Evolutionary conservation across 106 monocot genomes (phyloP).

Genomic region (Phalaenopsis aphrodite): DNA sequence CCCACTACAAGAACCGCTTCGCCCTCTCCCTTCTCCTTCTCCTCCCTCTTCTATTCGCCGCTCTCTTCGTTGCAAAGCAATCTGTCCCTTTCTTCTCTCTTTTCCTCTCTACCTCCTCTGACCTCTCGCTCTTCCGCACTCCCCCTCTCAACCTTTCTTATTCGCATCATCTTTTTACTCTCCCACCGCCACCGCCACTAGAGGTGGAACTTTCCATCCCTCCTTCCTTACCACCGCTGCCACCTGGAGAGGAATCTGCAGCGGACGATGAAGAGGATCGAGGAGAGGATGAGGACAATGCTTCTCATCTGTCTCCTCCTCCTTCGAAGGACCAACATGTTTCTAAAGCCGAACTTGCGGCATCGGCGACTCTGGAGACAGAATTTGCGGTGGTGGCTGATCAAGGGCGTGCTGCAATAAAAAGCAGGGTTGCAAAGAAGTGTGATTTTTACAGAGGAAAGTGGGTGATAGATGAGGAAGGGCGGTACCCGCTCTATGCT

Average conservation of each 20-base stretch:
- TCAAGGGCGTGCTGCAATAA: neutral
- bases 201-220: neutral
- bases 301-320: neutral
- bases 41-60: constrained; percentile 13
- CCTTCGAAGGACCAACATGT: neutral
- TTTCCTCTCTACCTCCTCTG: neutral
- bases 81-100: constrained; percentile 4
- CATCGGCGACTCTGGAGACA: neutral
- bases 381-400: neutral
- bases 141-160: neutral
- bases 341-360: neutral
- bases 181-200: neutral
- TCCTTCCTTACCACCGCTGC: neutral
- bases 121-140: constrained; percentile 6
- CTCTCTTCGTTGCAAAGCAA: neutral
- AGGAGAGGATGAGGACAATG: neutral
- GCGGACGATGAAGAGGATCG: neutral
- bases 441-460: constrained; percentile 66
- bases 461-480: constrained; percentile 62
- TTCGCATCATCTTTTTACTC: neutral
- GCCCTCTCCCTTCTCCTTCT: constrained; percentile 3
- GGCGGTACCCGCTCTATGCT: constrained; percentile 43
- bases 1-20: neutral
- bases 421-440: neutral
- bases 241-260: neutral